Evolutionary conservation across 169 alveolate genomes (phyloP).

Genomic region (Plasmodium falciparum): DNA sequence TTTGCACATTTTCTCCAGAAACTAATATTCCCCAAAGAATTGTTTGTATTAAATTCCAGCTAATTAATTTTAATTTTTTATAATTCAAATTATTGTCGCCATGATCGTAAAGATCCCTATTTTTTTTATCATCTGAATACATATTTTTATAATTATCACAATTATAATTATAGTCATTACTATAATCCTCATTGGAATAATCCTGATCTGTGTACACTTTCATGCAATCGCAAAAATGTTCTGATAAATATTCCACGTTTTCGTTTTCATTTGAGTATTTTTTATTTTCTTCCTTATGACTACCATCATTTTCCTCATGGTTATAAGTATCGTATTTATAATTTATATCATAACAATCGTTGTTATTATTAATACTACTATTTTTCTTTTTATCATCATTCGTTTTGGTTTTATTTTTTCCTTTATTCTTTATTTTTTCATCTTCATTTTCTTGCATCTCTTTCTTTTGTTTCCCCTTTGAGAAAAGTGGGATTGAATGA

Average conservation of each 20-base stretch:
- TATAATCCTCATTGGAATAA: constrained; percentile 6
- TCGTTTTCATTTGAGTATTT: background rate
- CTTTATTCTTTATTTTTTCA: background rate
- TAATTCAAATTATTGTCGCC: constrained; percentile 55
- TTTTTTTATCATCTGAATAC: constrained; percentile 23
- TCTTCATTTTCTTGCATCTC: constrained; percentile 1
- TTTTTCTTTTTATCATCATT: background rate
- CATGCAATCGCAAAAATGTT: constrained; percentile 34
- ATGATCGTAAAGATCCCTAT: constrained; percentile 1
- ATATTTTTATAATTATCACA: background rate
- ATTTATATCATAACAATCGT: no score
- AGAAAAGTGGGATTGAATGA: background rate
- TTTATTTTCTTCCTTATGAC: background rate
- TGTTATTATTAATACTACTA: background rate
- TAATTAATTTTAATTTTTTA: constrained; percentile 54
- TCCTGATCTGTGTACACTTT: constrained; percentile 5
- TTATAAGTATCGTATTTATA: no score
- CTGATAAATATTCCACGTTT: constrained; percentile 14
- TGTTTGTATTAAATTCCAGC: constrained; percentile 77
- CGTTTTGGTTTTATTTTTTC: constrained; percentile 5
- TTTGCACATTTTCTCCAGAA: constrained; percentile 70
- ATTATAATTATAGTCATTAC: background rate
- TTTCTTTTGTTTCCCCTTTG: background rate
- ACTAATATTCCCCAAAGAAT: constrained; percentile 73
- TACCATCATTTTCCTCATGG: no score